phyloP scores from a whole-genome alignment of 495 filamentous ascomycete species.

The Polyplosphaeria fusca region DNA sequence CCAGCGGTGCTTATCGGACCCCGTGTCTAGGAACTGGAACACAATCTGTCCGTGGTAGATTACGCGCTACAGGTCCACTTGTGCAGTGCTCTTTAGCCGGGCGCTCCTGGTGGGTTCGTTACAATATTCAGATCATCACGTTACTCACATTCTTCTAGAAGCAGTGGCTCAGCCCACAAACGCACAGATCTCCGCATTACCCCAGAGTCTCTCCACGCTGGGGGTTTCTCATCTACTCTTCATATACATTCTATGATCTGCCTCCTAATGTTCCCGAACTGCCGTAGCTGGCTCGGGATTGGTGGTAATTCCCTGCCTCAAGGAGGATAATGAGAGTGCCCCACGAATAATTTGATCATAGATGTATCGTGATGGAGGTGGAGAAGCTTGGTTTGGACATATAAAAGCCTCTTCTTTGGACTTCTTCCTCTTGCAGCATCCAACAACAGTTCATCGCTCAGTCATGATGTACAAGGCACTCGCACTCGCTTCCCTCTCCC shows the following conservation, averaged over 20 bases:
- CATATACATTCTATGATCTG: slow-evolving; percentile 14
- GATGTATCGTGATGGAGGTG: slow-evolving; percentile 2
- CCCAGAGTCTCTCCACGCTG: slow-evolving; percentile 28
- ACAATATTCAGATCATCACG: slow-evolving; percentile 15
- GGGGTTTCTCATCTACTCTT: slow-evolving; percentile 26
- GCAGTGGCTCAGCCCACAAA: neutral
- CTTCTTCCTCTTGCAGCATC: slow-evolving; percentile 9
- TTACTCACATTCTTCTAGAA: slow-evolving; percentile 29
- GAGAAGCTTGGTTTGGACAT: slow-evolving; percentile 1
- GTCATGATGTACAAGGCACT: slow-evolving; percentile 31
- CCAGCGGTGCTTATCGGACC: neutral
- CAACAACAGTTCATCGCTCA: slow-evolving; percentile 16
- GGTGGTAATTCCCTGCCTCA: slow-evolving; percentile 11
- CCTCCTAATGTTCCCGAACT: slow-evolving; percentile 18
- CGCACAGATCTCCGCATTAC: slow-evolving; percentile 35
- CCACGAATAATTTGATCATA: neutral
- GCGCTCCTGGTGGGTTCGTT: slow-evolving; percentile 4
- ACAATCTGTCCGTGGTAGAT: slow-evolving; percentile 16
- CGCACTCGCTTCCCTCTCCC: slow-evolving; percentile 30
- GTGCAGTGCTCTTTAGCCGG: slow-evolving; percentile 22
- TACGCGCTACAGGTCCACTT: neutral
- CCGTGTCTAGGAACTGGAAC: neutral
- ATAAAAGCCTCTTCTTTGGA: slow-evolving; percentile 18
- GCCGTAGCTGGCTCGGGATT: slow-evolving; percentile 22
- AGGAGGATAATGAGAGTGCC: slow-evolving; percentile 1